Base-by-base conservation (phyloP, 1,139 yeast species). In the Geotrichum bryndzae region DNA sequence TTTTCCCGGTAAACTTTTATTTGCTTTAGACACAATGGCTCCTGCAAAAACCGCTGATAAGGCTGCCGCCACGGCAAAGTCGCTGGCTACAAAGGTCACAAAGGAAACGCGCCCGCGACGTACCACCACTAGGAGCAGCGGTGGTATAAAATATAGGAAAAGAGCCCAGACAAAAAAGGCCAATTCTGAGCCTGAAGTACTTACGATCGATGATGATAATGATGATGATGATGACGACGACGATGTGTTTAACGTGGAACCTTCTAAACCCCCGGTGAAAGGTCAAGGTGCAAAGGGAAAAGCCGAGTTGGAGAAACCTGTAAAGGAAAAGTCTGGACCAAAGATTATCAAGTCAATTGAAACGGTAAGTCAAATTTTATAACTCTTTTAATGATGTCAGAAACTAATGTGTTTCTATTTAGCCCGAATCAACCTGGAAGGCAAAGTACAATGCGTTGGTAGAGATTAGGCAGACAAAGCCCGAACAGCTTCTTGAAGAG, bases 361-460 rank as follows among this genome's bases (percentile, higher is more conserved):
- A 50, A 53, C 52, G 8, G 57, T 52, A 22, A 15, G 56, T 23
- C 22, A 35, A 25, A 7, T 25, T 10, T 25, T 27, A 6, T 10
- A 29, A n/a, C 29, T 23, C 1, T 27, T 50, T 23, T 23, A 27
- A 2, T 18, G 4, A 27, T 11, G 25, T 15, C 23, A 35, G 15
- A 46, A 25, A 5, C 18, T 18, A n/a, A 48, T 13, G 8, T 2
- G 3, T n/a, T 41, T 15, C n/a, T 23, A 8, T n/a, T n/a, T n/a
- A 59, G 51, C 38, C 54, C 18, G 54, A 56, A 31, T 38, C 54
- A 6, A 50, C 54, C 22, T 62, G 64, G 64, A 57, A 62, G 48
- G 33, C 57, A 7, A 59, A 54, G 35, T 62, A 62, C 54, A 54
- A 52, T 35, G 57, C 57, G 11, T 48, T 62, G 27, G 58, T 59